Base-by-base conservation (phyloP, 345 rosid species). In the Erysimum cheiranthoides region DNA sequence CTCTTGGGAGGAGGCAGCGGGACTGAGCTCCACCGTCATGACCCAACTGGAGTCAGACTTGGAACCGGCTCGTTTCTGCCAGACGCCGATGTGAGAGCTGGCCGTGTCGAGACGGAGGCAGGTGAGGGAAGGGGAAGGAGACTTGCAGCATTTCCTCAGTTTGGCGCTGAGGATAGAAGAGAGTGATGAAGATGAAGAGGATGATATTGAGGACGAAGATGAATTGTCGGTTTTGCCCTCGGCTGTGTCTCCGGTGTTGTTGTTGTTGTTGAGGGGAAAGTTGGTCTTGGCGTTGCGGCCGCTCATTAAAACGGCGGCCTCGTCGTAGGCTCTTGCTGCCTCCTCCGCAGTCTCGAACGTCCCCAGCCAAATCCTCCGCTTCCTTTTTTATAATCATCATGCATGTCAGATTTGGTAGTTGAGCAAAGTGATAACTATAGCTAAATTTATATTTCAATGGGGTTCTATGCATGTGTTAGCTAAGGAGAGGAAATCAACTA, bases 311-410 rank as follows among this genome's bases (percentile, higher is more conserved):
- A 90, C 67, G 6, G 93, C 90, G 1, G 96, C 96, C 68, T 88
- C 87, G 25, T 90, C 93, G 45, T 90, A 90, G 1, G 91, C 93
- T 80, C 83, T 82, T 0, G 96, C 96, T 32, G 93, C 96, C 60
- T 83, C 88, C 77, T 88, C 93, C 2, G 90, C 93, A 2, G 93
- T 88, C 70, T 81, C 91, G 59, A 90, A 90, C 59, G 96, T 90
- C 64, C 96, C 96, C 10, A 90, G 88, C 96, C 96, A 90, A 32
- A 90, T 84, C 77, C 96, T 90, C 58, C 91, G 79, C 66, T 90
- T 90, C 84, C 93, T 90, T 46, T n/a, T 0, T 36, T n/a, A 12
- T 5, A 36, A 61, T 10, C 4, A 68, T 30, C 62, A 68, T 60
- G 67, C 62, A 76, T 61, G 64, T 74, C 36, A 62, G 27, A 59